Evolutionary conservation across 73 alveolate genomes (phyloP), one percentile per base, ranked within the genome.

Genomic region (Symbiodinium natans): DNA sequence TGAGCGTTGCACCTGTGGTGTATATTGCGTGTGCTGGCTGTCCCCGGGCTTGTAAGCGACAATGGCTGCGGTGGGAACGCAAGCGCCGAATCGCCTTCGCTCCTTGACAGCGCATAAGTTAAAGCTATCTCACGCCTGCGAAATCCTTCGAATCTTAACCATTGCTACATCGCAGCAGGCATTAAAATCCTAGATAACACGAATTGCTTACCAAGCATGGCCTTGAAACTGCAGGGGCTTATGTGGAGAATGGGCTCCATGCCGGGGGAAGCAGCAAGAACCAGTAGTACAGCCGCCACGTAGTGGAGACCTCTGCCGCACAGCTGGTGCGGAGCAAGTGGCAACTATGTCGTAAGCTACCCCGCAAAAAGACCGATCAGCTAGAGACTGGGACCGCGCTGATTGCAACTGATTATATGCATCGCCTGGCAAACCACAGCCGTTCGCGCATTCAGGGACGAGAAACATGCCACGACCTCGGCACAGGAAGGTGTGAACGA

Each of bases 201-300:
- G n/a, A n/a, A n/a, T n/a, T n/a, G n/a, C n/a, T n/a, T n/a, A n/a
- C n/a, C n/a, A n/a, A n/a, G n/a, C n/a, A n/a, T n/a, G n/a, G n/a
- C n/a, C n/a, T n/a, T n/a, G n/a, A n/a, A n/a, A n/a, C n/a, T n/a
- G n/a, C n/a, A n/a, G n/a, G n/a, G n/a, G n/a, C n/a, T n/a, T n/a
- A 23, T 52, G 71, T 13, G 33, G 27, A 68, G 33, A n/a, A 31
- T 68, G 82, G 36, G 82, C 82, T 68, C 39, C 92, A 40, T 19
- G 38, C 93, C 36, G 93, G 93, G 11, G 93, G 93, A 7, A 63
- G 59, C 93, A 84, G 80, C 46, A 84, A 80, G 48, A 41, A 41
- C 93, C 93, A 84, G 93, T 84, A 84, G 77, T 84, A 84, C 38
- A 84, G 75, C 34, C 93, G 93, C 93, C 93, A 84, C 33, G 43